Conservation (phyloP, 345 rosid genomes). For the Dipteronia dyeriana region DNA sequence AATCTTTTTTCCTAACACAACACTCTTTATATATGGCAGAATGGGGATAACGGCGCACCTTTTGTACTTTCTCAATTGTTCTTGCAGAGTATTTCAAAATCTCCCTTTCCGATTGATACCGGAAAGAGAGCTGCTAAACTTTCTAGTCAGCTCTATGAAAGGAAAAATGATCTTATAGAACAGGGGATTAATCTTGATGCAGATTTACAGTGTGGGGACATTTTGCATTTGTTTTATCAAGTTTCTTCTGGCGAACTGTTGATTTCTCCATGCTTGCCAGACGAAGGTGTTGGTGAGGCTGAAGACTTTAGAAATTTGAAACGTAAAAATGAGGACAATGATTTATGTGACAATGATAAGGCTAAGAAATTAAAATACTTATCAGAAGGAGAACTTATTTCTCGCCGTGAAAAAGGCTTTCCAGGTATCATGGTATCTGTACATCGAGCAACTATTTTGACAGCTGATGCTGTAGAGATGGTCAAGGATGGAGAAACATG, state of each 20-base stretch:
- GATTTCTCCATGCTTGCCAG: slow-evolving; percentile 67
- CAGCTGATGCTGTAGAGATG: slow-evolving; percentile 49
- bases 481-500: slow-evolving; percentile 45
- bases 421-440: slow-evolving; percentile 76
- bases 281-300: slow-evolving; percentile 92
- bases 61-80: slow-evolving; percentile 79
- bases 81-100: slow-evolving; percentile 69
- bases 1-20: slow-evolving; percentile 6
- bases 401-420: slow-evolving; percentile 91
- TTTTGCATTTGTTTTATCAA: slow-evolving; percentile 67
- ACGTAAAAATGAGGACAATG: slow-evolving; percentile 65
- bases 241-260: slow-evolving; percentile 79
- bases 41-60: slow-evolving; percentile 79
- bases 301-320: slow-evolving; percentile 79
- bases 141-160: slow-evolving; percentile 69
- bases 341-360: slow-evolving; percentile 44
- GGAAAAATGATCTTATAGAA: slow-evolving; percentile 56
- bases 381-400: slow-evolving; percentile 71
- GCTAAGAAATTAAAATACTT: slow-evolving; percentile 62
- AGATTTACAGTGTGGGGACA: slow-evolving; percentile 93
- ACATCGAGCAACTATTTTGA: slow-evolving; percentile 43
- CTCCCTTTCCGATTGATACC: slow-evolving; percentile 74
- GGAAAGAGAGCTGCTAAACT: slow-evolving; percentile 81
- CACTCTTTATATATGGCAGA: slow-evolving; percentile 50
- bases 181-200: slow-evolving; percentile 53